Evolutionary conservation across 1,139 yeast genomes (phyloP).

Genomic region (Blastobotrys arbuscula): DNA sequence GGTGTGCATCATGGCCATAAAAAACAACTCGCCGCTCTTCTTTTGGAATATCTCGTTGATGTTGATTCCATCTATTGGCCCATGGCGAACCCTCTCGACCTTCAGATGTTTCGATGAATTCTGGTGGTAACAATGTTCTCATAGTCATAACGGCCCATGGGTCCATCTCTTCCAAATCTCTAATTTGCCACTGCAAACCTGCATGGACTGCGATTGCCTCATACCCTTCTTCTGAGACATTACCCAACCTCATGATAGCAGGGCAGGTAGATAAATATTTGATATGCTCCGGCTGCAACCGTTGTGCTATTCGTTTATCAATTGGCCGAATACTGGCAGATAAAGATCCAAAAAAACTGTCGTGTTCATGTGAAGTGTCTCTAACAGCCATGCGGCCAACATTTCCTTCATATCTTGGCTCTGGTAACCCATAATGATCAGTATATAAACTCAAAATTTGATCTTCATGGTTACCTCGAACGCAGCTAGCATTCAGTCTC

Average conservation of each 20-base stretch:
- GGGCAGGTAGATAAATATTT: constrained; percentile 56
- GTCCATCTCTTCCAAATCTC: constrained; percentile 49
- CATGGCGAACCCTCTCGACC: constrained; percentile 50
- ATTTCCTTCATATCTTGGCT: constrained; percentile 25
- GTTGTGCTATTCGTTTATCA: constrained; percentile 55
- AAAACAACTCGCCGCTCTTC: constrained; percentile 50
- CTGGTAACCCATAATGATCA: constrained; percentile 46
- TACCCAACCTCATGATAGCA: constrained; percentile 56
- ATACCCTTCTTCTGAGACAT: constrained; percentile 44
- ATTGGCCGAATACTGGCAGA: constrained; percentile 11
- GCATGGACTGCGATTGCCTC: constrained; percentile 73
- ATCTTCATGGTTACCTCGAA: constrained; percentile 86
- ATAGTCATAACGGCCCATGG: constrained; percentile 58
- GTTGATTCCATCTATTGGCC: constrained; percentile 57
- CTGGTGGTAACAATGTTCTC: constrained; percentile 56
- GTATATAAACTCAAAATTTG: constrained; percentile 58
- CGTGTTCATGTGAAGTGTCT: constrained; percentile 9
- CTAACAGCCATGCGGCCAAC: background rate
- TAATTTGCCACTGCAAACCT: constrained; percentile 61
- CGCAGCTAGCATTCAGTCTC: constrained; percentile 51
- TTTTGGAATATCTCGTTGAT: constrained; percentile 38
- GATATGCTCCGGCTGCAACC: constrained; percentile 55
- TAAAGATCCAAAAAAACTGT: background rate
- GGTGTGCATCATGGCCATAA: constrained; percentile 86
- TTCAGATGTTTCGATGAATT: constrained; percentile 48